Evolutionary conservation across 305 asterid species (phyloP), one percentile per base, ranked within the genome.

Genomic region (Withania somnifera): DNA sequence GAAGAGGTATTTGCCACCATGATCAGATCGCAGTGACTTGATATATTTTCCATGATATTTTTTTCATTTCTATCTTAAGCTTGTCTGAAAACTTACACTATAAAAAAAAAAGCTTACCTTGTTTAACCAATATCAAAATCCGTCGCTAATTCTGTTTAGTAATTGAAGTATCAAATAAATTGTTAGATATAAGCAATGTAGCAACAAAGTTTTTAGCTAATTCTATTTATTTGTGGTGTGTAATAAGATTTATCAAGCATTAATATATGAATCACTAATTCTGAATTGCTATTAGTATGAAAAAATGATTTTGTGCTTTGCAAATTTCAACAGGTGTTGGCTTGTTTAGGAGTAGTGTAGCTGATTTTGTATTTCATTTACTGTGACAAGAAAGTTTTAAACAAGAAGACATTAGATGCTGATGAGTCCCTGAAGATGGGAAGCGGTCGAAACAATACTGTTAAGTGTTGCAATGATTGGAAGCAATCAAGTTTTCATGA

Each of bases 291-390:
- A 42, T 1, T 58, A 58, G 11, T 54, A 24, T 11, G 11, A 24
- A 24, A 1, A 4, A 11, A 28, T 60, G 60, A 54, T 7, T n/a
- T 67, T 45, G 14, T 77, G 17, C 0, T 11, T 54, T 84, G 67
- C 89, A 94, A 97, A 86, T 89, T 77, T 92, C 97, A 7, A 93
- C 91, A 77, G 97, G 97, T 2, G 90, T 94, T 61, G 98, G 97
- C 47, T 56, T 86, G 87, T 32, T 80, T 94, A 82, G 98, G 94
- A 67, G 36, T 88, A 9, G 86, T 89, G 81, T 97, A 94, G 57
- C 93, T 92, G 86, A 88, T 91, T 24, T 84, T 94, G 13, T 92
- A 94, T 38, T 90, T 93, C 47, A 89, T 90, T 69, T 91, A 94
- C 87, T 87, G 86, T 32, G 64, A 85, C 10, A 91, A 89, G 86